Conservation (phyloP, 2,329 filamentous ascomycete species). For the Stemphylium vesicarium region DNA sequence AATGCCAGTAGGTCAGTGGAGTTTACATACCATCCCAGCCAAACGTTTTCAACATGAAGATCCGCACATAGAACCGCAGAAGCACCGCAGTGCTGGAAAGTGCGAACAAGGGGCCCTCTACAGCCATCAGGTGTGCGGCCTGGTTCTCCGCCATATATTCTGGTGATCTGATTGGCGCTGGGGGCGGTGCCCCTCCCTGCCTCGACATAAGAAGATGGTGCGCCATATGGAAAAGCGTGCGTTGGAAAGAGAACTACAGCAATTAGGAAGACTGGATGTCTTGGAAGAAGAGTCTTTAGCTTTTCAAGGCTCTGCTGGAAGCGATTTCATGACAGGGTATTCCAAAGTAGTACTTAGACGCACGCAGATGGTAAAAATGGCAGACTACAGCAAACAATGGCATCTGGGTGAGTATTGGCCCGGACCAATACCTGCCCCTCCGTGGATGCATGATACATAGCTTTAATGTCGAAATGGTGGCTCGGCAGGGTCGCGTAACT, state of each 20-base stretch:
- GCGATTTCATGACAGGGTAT: not conserved
- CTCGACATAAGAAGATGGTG: constrained; percentile 12
- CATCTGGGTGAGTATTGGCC: constrained; percentile 5
- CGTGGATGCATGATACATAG: constrained; percentile 13
- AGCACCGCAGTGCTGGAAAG: constrained; percentile 32
- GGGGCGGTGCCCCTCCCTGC: constrained; percentile 13
- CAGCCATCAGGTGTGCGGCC: constrained; percentile 47
- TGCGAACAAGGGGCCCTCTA: constrained; percentile 49
- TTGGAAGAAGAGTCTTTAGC: constrained; percentile 1
- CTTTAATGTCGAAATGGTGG: constrained; percentile 17
- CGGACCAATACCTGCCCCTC: constrained; percentile 4
- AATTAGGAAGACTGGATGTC: not conserved
- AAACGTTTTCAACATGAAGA: constrained; percentile 31
- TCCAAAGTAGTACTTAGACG: constrained; percentile 4
- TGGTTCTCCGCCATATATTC: constrained; percentile 48
- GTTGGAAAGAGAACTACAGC: not conserved
- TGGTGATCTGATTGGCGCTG: constrained; percentile 22
- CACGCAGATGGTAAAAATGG: constrained; percentile 8
- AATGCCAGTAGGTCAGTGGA: not conserved
- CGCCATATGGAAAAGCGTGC: constrained; percentile 5
- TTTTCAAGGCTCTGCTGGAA: constrained; percentile 4
- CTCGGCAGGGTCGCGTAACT: constrained; percentile 5
- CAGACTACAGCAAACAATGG: constrained; percentile 1
- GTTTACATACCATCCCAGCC: constrained; percentile 26
- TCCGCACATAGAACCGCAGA: constrained; percentile 27